phyloP scores from a whole-genome alignment of 1,284 basidiomycete genomes.

The Lignosus rhinocerotis region DNA sequence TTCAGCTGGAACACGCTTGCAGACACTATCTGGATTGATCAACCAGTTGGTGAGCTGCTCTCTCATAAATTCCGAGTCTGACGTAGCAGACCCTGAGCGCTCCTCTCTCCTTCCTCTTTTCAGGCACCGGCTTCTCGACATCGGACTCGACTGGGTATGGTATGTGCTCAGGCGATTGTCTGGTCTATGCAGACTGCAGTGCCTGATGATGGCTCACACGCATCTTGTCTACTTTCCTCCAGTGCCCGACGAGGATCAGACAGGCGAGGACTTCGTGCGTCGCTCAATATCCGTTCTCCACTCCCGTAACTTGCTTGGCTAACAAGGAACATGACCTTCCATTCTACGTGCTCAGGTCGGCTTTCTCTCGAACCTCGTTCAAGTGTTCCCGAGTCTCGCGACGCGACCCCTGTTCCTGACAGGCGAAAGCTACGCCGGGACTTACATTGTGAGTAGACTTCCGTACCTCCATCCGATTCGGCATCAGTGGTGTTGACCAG shows the following conservation, averaged over 20 bases:
- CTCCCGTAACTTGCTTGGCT: not conserved
- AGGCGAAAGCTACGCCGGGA: conserved; percentile 35
- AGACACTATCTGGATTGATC: conserved; percentile 72
- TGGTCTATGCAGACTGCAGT: not conserved
- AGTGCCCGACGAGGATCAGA: conserved; percentile 67
- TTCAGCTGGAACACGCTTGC: conserved; percentile 61
- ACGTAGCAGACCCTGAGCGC: conserved; percentile 8
- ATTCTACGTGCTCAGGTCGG: conserved; percentile 17
- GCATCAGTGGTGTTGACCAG: not conserved
- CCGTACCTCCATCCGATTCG: not conserved
- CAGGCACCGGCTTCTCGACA: conserved; percentile 65
- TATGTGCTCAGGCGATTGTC: not conserved
- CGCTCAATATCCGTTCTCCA: not conserved
- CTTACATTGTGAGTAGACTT: conserved; percentile 38
- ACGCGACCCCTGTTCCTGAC: conserved; percentile 32
- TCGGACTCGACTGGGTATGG: conserved; percentile 46
- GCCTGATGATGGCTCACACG: not conserved
- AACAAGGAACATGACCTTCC: not conserved
- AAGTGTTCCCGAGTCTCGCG: conserved; percentile 32
- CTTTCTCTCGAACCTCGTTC: conserved; percentile 29
- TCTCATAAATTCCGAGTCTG: not conserved
- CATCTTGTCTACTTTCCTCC: not conserved
- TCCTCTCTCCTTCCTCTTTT: not conserved
- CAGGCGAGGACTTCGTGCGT: conserved; percentile 68
- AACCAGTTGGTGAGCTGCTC: conserved; percentile 47